Evolutionary conservation across 2,329 filamentous ascomycete species (phyloP), one percentile per base, ranked within the genome.

Genomic region (Penicillium sp.): DNA sequence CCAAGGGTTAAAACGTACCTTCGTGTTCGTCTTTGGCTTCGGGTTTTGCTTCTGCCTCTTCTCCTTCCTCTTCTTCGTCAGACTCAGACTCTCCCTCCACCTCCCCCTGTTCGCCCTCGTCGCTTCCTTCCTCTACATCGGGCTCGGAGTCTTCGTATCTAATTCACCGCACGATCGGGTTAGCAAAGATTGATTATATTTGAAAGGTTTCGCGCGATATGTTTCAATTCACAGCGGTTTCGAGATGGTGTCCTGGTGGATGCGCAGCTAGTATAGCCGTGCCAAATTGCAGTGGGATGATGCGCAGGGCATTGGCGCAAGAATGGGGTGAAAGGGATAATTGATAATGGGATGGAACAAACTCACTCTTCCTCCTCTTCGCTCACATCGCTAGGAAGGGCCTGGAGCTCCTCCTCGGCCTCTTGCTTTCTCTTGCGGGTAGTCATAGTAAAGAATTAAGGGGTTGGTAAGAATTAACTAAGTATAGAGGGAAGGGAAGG

Each of bases 391-490:
- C 79, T 81, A 53, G 79, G 79, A 39, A 81, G 75, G 35, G 76
- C 75, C 57, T 78, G 75, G 5, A 82, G 73, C 62, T 79, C 78
- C 38, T 80, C 79, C 50, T 79, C 78, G 21, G 77, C 71, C 31
- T 81, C 78, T 60, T 78, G 76, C 72, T 79, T 78, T 75, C 81
- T 79, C 67, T 79, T 79, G 68, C 79, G 77, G 63, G 79, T 79
- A 23, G 77, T 72, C 78, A 80, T 81, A 35, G 55, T 71, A 72
- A 73, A 6, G 77, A 55, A 68, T 68, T 54, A 70, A 57, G 76
- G 73, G 79, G 25, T 51, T 23, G 21, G 41, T 44, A 62, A 73
- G 62, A 73, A 73, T 38, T 36, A 21, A 31, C 5, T 39, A 13
- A 6, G 72, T 61, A 55, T 52, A 59, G 39, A 43, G 57, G 53